A percentile compares a stretch with the other conserved stretches of the same genome.
These are phyloP conservation scores for Leptographium radiaticola DNA, from an alignment of 2,329 filamentous ascomycete species.

Conservation along the genomic window DNA sequence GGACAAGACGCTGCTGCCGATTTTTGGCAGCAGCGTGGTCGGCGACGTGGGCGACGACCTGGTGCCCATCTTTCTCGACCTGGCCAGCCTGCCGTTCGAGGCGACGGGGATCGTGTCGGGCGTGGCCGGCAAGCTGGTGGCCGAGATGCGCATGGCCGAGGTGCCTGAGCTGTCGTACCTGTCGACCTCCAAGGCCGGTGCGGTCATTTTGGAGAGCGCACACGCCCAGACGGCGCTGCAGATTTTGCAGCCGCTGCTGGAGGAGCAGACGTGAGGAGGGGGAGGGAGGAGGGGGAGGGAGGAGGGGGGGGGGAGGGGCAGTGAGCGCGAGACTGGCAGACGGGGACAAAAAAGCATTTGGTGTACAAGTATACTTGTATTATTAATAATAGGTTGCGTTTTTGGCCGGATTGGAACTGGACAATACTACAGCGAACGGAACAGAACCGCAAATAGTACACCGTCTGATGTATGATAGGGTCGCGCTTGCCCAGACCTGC, in stretches of 20 bases:
- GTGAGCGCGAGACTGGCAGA: too few species aligned
- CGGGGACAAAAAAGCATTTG: too few species aligned
- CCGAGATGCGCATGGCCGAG: conserved; percentile 46
- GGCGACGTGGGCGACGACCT: conserved; percentile 60
- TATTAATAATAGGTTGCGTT: too few species aligned
- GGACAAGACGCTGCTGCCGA: conserved; percentile 50
- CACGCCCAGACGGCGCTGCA: conserved; percentile 62
- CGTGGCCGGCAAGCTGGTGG: conserved; percentile 70
- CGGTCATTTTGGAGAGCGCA: conserved; percentile 69
- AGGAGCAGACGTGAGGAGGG: conserved; percentile 1
- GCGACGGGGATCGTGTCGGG: conserved; percentile 93
- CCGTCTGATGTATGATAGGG: too few species aligned
- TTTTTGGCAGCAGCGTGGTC: conserved; percentile 62
- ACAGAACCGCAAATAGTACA: too few species aligned
- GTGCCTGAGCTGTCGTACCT: conserved; percentile 77
- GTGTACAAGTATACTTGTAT: too few species aligned
- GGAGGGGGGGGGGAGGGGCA: not conserved
- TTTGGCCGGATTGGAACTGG: too few species aligned
- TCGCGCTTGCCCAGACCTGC: too few species aligned
- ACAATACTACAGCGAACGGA: too few species aligned
- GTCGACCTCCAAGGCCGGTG: conserved; percentile 76
- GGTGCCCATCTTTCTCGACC: conserved; percentile 78
- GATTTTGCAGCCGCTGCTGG: conserved; percentile 46
- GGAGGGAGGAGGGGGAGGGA: not conserved
- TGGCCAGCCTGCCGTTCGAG: conserved; percentile 68